Evolutionary conservation across 176 grass and related monocot species (phyloP).

Genomic region (Ananas comosus): DNA sequence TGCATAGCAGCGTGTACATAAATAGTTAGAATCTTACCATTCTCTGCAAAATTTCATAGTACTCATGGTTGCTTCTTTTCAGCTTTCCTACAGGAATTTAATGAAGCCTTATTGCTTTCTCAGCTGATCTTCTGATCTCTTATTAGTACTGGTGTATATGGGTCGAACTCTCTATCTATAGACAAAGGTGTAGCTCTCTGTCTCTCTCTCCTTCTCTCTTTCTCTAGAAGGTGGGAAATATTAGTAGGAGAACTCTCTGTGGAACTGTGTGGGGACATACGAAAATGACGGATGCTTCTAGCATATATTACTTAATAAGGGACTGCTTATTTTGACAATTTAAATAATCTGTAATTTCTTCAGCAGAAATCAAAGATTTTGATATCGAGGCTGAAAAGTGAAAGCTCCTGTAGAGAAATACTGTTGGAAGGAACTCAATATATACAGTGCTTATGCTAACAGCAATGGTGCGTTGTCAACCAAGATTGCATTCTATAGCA

Average conservation of each 20-base stretch:
- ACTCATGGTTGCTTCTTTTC: slow-evolving; percentile 43
- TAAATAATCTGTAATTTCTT: no score
- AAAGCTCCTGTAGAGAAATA: no score
- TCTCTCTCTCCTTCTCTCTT: background rate
- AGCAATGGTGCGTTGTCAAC: no score
- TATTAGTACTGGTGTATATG: no score
- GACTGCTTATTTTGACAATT: background rate
- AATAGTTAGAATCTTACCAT: slow-evolving; percentile 32
- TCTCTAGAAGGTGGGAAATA: no score
- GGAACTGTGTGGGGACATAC: background rate
- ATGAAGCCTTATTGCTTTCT: background rate
- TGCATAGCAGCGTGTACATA: background rate
- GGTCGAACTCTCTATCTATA: background rate
- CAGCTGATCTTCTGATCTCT: background rate
- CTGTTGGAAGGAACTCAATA: no score
- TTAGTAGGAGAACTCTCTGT: background rate
- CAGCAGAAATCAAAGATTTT: no score
- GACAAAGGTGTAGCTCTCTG: no score
- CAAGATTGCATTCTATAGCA: no score
- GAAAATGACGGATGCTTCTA: background rate
- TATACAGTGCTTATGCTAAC: no score
- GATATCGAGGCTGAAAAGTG: no score
- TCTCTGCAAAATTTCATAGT: slow-evolving; percentile 79
- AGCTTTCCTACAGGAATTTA: background rate
- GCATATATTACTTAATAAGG: background rate